phyloP scores from a whole-genome alignment of 1,284 basidiomycete genomes.

The Marasmius fiardii region DNA sequence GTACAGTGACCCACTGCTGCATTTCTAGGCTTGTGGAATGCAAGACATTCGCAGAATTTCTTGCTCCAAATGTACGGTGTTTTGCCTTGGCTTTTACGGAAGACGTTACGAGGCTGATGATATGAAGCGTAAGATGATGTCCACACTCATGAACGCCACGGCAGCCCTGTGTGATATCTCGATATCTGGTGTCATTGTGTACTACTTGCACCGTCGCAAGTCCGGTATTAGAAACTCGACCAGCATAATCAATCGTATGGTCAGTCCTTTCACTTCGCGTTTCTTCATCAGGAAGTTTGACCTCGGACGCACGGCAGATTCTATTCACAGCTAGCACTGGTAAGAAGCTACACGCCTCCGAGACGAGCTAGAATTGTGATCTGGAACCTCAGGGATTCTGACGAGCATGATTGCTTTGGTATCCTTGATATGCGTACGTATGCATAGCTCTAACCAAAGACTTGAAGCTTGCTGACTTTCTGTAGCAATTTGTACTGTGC shows the following conservation, averaged over 20 bases:
- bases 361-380: too few species aligned
- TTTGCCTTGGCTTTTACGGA: neutral
- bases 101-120: too few species aligned
- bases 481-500: neutral
- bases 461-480: too few species aligned
- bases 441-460: neutral
- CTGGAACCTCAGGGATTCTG: neutral
- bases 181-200: slow-evolving; percentile 12
- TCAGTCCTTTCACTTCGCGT: neutral
- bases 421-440: slow-evolving; percentile 8
- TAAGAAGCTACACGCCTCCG: neutral
- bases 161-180: slow-evolving; percentile 2
- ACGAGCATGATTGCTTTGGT: slow-evolving; percentile 11
- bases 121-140: neutral
- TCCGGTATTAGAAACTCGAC: slow-evolving; percentile 13
- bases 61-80: neutral
- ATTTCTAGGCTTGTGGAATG: too few species aligned
- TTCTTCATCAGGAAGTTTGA: neutral
- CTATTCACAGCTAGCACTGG: slow-evolving; percentile 15
- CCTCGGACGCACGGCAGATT: slow-evolving; percentile 6
- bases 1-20: too few species aligned
- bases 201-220: slow-evolving; percentile 11
- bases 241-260: slow-evolving; percentile 15
- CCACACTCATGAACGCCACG: too few species aligned
- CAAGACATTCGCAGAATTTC: neutral